phyloP scores from a whole-genome alignment of 345 rosid genomes.

The Bretschneidera sinensis region DNA sequence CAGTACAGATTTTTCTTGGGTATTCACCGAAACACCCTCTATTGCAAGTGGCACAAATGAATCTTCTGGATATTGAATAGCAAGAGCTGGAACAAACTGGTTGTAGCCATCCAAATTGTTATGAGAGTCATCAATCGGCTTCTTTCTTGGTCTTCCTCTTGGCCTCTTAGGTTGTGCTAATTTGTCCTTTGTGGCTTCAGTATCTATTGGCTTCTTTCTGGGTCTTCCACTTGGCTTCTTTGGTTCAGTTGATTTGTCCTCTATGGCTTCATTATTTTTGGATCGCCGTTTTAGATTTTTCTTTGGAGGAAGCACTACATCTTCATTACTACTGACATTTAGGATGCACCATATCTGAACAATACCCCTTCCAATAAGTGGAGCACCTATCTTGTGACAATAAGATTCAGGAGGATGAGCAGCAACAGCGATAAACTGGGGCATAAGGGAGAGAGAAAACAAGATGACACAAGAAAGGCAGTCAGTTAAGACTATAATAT shows the following conservation, averaged over 20 bases:
- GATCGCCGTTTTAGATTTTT: conserved; percentile 24
- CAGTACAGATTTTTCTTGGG: conserved; percentile 22
- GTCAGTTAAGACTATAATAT: neutral
- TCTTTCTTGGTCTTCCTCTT: conserved; percentile 28
- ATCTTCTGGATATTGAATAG: conserved; percentile 46
- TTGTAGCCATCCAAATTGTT: conserved; percentile 24
- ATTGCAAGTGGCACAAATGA: conserved; percentile 27
- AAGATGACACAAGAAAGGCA: neutral
- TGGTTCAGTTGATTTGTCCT: conserved; percentile 18
- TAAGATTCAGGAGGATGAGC: conserved; percentile 84
- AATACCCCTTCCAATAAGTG: conserved; percentile 72
- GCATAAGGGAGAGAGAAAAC: conserved; percentile 4
- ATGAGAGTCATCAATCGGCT: conserved; percentile 25
- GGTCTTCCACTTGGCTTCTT: conserved; percentile 54
- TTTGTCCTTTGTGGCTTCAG: neutral
- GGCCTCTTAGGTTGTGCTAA: conserved; percentile 22
- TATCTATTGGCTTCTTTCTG: conserved; percentile 24
- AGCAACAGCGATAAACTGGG: conserved; percentile 83
- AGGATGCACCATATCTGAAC: conserved; percentile 85
- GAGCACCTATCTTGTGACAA: conserved; percentile 67
- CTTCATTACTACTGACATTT: conserved; percentile 32
- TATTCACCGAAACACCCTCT: conserved; percentile 29
- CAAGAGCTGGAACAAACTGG: conserved; percentile 37
- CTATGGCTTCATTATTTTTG: conserved; percentile 13
- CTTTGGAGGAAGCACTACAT: conserved; percentile 14